Evolutionary conservation across 805 yeast species (phyloP).

Genomic region (Saturnispora galanensis): DNA sequence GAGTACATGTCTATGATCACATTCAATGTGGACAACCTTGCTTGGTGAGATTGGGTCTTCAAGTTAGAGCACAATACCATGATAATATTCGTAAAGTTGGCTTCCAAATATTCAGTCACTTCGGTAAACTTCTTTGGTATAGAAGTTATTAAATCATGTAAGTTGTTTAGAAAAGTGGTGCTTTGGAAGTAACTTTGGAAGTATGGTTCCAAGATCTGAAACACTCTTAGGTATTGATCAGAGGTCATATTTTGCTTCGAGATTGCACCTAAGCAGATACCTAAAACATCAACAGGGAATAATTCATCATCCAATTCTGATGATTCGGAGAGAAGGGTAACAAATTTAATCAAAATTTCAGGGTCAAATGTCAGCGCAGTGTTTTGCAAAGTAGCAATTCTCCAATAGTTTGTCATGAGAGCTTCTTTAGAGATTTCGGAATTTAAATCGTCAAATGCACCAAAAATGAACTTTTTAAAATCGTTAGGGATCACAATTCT

Average conservation of each 20-base stretch:
- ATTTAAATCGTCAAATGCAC: slow-evolving; percentile 16
- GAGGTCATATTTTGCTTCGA: slow-evolving; percentile 18
- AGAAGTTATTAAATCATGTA: slow-evolving; percentile 20
- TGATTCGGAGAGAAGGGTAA: slow-evolving; percentile 9
- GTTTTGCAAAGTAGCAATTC: slow-evolving; percentile 33
- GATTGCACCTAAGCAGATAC: slow-evolving; percentile 30
- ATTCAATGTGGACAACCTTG: slow-evolving; percentile 37
- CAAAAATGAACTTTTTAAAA: slow-evolving; percentile 23
- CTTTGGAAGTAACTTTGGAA: slow-evolving; percentile 25
- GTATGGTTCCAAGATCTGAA: slow-evolving; percentile 18
- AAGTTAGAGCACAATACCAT: slow-evolving; percentile 28
- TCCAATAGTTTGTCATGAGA: slow-evolving; percentile 40
- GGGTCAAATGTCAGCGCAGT: slow-evolving; percentile 25
- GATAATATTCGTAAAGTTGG: slow-evolving; percentile 15
- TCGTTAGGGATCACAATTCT: slow-evolving; percentile 25
- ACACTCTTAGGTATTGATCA: slow-evolving; percentile 9
- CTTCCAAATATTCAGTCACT: slow-evolving; percentile 7
- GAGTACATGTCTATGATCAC: slow-evolving; percentile 35
- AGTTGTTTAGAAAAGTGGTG: slow-evolving; percentile 29
- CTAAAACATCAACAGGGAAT: slow-evolving; percentile 34
- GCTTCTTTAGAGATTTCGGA: slow-evolving; percentile 8
- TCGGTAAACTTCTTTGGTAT: background rate
- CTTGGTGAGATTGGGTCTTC: slow-evolving; percentile 37
- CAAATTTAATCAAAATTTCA: slow-evolving; percentile 16
- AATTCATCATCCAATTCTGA: slow-evolving; percentile 6